Evolutionary conservation across 2,329 filamentous ascomycete species (phyloP).

Genomic region (Monilinia polystroma): DNA sequence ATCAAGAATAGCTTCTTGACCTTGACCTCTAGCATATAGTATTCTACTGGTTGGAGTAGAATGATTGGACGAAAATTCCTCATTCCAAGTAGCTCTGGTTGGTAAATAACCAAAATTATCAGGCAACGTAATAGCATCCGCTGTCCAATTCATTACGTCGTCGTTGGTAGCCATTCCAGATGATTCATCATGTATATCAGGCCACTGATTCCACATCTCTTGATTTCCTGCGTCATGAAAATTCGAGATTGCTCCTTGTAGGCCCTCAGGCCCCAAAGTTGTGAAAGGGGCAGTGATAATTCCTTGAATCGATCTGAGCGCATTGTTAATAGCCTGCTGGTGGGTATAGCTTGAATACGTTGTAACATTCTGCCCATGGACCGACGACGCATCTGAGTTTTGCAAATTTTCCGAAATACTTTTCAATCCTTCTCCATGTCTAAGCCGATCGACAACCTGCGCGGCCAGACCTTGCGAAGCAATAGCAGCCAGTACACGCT

Average conservation of each 20-base stretch:
- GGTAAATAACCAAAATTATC: constrained; percentile 48
- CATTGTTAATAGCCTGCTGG: constrained; percentile 31
- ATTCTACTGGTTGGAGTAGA: constrained; percentile 26
- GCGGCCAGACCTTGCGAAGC: constrained; percentile 39
- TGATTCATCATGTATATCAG: background rate
- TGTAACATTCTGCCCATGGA: constrained; percentile 33
- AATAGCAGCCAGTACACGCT: constrained; percentile 57
- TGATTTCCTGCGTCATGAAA: constrained; percentile 27
- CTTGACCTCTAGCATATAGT: constrained; percentile 45
- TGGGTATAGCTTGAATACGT: constrained; percentile 43
- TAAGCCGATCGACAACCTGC: constrained; percentile 54
- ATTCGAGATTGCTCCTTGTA: constrained; percentile 24
- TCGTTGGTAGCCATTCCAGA: background rate
- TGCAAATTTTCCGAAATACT: constrained; percentile 56
- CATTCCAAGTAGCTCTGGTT: constrained; percentile 44
- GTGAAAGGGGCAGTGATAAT: constrained; percentile 50
- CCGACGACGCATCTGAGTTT: constrained; percentile 37
- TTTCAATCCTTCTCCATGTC: constrained; percentile 54
- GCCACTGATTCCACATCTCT: constrained; percentile 13
- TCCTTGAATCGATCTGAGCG: constrained; percentile 42
- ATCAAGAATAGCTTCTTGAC: constrained; percentile 54
- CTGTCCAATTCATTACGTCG: constrained; percentile 39
- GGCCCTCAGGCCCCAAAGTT: constrained; percentile 49
- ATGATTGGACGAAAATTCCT: constrained; percentile 13
- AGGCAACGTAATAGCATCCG: constrained; percentile 27